Evolutionary conservation across 2,329 filamentous ascomycete species (phyloP).

Genomic region (Monilinia fructigena): DNA sequence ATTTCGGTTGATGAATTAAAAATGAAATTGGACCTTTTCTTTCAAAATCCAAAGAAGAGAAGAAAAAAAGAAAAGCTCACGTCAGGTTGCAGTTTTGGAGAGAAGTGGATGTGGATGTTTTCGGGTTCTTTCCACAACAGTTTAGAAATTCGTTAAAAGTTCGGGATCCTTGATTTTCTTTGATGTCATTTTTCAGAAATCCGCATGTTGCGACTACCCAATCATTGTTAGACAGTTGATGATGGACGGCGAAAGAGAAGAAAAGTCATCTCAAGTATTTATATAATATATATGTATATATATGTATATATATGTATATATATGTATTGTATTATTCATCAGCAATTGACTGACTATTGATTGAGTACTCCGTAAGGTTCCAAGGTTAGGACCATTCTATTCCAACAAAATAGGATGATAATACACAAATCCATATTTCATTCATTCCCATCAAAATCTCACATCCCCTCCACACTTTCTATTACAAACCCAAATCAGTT

Average conservation of each 20-base stretch:
- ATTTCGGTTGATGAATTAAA: constrained; percentile 25
- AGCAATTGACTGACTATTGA: no score
- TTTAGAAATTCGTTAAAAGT: constrained; percentile 11
- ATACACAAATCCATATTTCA: neutral
- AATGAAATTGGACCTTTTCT: constrained; percentile 6
- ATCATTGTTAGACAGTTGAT: neutral
- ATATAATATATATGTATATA: no score
- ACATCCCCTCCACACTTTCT: constrained; percentile 12
- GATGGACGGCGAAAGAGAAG: no score
- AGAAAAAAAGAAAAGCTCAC: constrained; percentile 4
- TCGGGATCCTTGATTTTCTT: constrained; percentile 4
- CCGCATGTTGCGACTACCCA: neutral
- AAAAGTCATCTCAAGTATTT: no score
- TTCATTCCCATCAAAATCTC: constrained; percentile 3
- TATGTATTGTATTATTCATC: no score
- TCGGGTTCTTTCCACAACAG: constrained; percentile 3
- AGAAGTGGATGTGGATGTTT: neutral
- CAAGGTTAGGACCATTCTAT: no score
- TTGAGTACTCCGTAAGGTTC: no score
- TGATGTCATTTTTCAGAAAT: constrained; percentile 18
- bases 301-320: no score
- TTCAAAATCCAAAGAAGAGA: neutral
- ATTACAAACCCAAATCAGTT: constrained; percentile 37
- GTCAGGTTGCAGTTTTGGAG: constrained; percentile 12
- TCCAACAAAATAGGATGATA: neutral